Conservation (phyloP, 1,284 basidiomycete genomes). For the Cystobasidium slooffiae region DNA sequence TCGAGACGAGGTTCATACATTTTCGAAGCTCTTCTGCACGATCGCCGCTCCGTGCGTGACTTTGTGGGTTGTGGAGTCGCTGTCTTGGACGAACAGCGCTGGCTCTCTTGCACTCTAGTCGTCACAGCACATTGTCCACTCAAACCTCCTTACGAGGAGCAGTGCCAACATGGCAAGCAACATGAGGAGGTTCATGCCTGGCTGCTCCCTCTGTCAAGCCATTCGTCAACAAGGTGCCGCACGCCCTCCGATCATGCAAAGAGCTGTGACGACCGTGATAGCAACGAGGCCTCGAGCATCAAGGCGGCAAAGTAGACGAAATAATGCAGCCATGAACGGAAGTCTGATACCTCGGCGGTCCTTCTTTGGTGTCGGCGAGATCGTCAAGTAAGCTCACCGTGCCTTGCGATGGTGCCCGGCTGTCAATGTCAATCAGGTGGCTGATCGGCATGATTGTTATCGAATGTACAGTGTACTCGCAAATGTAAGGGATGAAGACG, state of each 20-base stretch:
- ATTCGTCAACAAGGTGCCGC: neutral
- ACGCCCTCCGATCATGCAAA: neutral
- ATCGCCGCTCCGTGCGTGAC: too few species aligned
- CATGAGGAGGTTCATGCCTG: neutral
- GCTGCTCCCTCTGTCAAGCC: neutral
- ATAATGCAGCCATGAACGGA: neutral
- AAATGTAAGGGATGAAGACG: constrained; percentile 60
- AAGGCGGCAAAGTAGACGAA: neutral
- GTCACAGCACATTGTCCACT: too few species aligned
- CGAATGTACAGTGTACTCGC: constrained; percentile 62
- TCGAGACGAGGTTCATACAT: too few species aligned
- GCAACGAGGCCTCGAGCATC: neutral
- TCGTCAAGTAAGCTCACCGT: constrained; percentile 60
- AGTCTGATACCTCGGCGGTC: constrained; percentile 49
- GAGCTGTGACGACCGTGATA: constrained; percentile 14
- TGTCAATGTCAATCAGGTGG: neutral
- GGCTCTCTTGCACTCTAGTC: too few species aligned
- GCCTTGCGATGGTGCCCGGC: neutral
- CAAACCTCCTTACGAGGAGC: too few species aligned
- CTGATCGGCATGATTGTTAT: constrained; percentile 14
- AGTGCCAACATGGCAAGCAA: too few species aligned
- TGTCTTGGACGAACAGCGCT: too few species aligned
- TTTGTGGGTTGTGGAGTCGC: too few species aligned
- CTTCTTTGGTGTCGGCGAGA: constrained; percentile 77
- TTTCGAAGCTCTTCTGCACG: too few species aligned